phyloP scores from a whole-genome alignment of 2,329 filamentous ascomycete genomes.

The Aspergillus awamori region DNA sequence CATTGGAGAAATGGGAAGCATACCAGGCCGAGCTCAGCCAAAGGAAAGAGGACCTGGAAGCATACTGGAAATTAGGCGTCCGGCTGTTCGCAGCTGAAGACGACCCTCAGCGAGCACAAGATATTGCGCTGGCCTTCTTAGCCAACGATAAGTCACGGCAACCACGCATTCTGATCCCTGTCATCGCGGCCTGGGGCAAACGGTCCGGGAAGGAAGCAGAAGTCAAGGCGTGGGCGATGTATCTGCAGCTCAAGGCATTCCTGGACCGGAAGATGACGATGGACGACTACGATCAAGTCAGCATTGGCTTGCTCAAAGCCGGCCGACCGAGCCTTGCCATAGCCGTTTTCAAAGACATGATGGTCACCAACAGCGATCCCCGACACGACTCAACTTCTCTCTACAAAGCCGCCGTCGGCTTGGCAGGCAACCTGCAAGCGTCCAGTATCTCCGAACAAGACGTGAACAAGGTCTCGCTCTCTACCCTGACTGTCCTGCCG shows the following conservation, averaged over 20 bases:
- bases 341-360: constrained; percentile 85
- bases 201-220: constrained; percentile 54
- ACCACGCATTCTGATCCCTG: constrained; percentile 56
- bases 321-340: constrained; percentile 69
- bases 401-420: constrained; percentile 45
- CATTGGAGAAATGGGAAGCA: constrained; percentile 66
- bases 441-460: constrained; percentile 46
- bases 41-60: constrained; percentile 40
- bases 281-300: constrained; percentile 75
- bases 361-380: constrained; percentile 61
- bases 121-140: constrained; percentile 50
- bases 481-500: constrained; percentile 57
- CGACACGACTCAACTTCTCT: constrained; percentile 49
- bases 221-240: constrained; percentile 67
- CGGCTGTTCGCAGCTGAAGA: constrained; percentile 53
- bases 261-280: constrained; percentile 66
- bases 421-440: constrained; percentile 46
- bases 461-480: constrained; percentile 53
- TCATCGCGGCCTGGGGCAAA: constrained; percentile 69
- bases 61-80: constrained; percentile 54
- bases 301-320: constrained; percentile 69
- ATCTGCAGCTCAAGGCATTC: constrained; percentile 64
- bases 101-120: constrained; percentile 52
- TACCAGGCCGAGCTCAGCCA: constrained; percentile 57
- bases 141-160: constrained; percentile 47